Base-by-base conservation (phyloP, 2,329 filamentous ascomycete genomes). In the Colletotrichum sojae region DNA sequence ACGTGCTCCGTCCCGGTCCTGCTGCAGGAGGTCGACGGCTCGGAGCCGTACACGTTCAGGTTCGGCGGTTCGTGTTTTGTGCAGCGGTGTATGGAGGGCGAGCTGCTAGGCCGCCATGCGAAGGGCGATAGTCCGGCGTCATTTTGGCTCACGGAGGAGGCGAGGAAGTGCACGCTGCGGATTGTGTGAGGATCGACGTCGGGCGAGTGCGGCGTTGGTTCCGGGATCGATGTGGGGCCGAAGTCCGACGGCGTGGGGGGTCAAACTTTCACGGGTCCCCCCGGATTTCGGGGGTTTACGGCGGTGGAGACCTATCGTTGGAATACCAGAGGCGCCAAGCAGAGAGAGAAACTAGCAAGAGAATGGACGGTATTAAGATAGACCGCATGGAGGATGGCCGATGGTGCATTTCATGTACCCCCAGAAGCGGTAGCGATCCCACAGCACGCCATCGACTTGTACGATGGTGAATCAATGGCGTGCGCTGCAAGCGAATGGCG, bases 391-490 rank as follows among this genome's bases (percentile, higher is more conserved):
- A 36, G 6, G 10, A 36, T 36, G 10, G 31, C 31, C 31, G 31
- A 36, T 36, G 31, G 31, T 10, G 9, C 31, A 9, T 10, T 46
- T 18, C 16, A 46, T 18, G 16, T 46, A 18, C 16, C 4, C 18
- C 6, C 16, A 22, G 16, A 49, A 25, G 5, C 12, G 18, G 18
- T n/a, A n/a, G 46, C 20, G 18, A 18, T 20, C 10, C 12, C 9
- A 49, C 18, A 68, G 65, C 65, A 68, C 65, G 65, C 61, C 65
- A 65, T 68, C 48, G 27, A 54, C 20, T 18, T 25, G 27, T 27
- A 12, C 31, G 61, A 68, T 68, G 65, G 65, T 68, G 61, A 68
- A 68, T 68, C 53, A 54, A 68, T 68, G 49, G 60, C 65, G 65
- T 53, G 48, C 63, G 65, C 54, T 59, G 65, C 65, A 68, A n/a